These are phyloP conservation scores for Erodium texanum DNA, from an alignment of 441 rosid species.

Conservation along the genomic window DNA sequence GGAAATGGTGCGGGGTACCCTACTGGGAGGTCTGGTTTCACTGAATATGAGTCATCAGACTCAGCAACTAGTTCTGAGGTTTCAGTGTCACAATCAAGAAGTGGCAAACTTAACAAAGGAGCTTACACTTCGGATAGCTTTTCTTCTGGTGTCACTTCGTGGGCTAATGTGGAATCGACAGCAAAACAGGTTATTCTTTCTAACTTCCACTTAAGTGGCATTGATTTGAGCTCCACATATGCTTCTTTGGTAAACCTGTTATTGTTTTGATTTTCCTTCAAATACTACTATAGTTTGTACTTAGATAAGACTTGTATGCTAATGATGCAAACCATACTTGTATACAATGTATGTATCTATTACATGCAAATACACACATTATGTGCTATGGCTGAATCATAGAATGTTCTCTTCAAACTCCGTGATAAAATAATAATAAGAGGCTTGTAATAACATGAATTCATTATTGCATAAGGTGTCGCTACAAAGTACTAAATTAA, in stretches of 20 bases:
- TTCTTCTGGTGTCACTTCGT: conserved; percentile 48
- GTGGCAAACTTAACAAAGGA: conserved; percentile 38
- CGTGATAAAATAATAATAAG: neutral
- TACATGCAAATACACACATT: neutral
- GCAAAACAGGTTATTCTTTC: conserved; percentile 43
- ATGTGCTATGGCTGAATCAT: neutral
- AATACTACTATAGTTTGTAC: too few relatives aligned
- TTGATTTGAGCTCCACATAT: neutral
- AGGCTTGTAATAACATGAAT: neutral
- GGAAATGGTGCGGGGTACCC: neutral
- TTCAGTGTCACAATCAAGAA: conserved; percentile 44
- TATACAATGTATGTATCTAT: neutral
- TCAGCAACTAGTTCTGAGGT: conserved; percentile 32
- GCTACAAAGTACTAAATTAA: neutral
- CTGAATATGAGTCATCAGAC: conserved; percentile 57
- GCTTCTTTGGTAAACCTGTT: conserved; percentile 1
- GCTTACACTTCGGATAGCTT: conserved; percentile 38
- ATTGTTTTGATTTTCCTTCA: neutral
- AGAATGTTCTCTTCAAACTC: neutral
- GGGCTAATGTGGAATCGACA: conserved; percentile 23
- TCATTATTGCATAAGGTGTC: neutral
- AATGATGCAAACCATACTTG: too few relatives aligned
- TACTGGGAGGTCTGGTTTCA: conserved; percentile 32
- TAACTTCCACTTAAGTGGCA: neutral
- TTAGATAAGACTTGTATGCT: too few relatives aligned